Conservation (phyloP, 148 eudicot species). For the Nepenthes mirabilis region DNA sequence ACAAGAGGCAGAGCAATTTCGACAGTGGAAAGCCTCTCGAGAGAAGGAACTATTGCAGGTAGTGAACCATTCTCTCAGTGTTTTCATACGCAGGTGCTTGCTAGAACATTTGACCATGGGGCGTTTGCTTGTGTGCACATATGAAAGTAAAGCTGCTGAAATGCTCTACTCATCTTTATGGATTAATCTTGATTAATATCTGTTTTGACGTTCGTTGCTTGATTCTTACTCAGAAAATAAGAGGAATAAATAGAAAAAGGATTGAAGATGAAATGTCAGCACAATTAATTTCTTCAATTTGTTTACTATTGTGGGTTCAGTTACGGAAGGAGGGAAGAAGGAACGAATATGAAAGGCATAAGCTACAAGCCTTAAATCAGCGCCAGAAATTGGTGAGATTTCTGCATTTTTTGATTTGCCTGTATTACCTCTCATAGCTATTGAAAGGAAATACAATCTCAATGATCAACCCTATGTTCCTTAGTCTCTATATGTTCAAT, state of each 20-base stretch:
- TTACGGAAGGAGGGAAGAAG: slow-evolving; percentile 89
- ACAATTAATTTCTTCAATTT: neutral
- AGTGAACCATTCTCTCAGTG: neutral
- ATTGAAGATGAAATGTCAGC: neutral
- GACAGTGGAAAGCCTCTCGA: slow-evolving; percentile 94
- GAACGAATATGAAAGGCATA: slow-evolving; percentile 95
- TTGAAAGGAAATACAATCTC: neutral
- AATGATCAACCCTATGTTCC: too few species aligned
- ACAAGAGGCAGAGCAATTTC: slow-evolving; percentile 98
- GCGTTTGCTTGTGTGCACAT: neutral
- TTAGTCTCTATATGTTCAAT: too few species aligned
- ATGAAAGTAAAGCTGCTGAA: neutral
- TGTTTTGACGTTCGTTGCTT: neutral
- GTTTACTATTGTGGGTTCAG: slow-evolving; percentile 16
- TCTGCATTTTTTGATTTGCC: slow-evolving; percentile 2
- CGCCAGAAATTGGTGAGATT: slow-evolving; percentile 82
- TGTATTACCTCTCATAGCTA: neutral
- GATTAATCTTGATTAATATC: neutral
- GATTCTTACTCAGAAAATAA: neutral
- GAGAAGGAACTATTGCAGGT: slow-evolving; percentile 98
- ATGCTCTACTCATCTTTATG: neutral
- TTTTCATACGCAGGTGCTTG: slow-evolving; percentile 3
- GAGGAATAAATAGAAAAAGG: neutral
- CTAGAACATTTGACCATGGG: neutral
- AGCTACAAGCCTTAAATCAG: slow-evolving; percentile 89